phyloP scores from a whole-genome alignment of 768 basidiomycete species.

The Leccinum boreale region DNA sequence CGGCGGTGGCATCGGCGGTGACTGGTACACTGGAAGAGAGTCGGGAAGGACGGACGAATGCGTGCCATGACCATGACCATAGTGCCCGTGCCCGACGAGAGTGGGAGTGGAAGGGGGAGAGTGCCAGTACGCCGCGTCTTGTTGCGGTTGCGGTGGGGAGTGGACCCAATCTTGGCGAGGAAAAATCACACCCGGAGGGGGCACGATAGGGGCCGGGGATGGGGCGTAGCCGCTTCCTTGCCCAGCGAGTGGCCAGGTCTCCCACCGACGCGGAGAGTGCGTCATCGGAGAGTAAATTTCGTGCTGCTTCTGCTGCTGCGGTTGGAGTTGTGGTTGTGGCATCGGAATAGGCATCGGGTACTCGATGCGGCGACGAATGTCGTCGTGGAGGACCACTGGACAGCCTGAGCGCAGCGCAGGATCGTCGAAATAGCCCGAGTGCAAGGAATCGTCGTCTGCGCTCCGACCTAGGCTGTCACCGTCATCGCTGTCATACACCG shows the following conservation, averaged over 20 bases:
- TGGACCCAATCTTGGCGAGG: slow-evolving; percentile 18
- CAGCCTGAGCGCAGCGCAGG: slow-evolving; percentile 1
- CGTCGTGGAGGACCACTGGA: slow-evolving; percentile 6
- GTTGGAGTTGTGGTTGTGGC: slow-evolving; percentile 7
- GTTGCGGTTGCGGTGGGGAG: not conserved
- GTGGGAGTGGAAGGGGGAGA: not conserved
- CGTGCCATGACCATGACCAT: not conserved
- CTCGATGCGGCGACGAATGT: slow-evolving; percentile 4
- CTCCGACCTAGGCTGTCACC: slow-evolving; percentile 25
- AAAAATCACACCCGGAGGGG: slow-evolving; percentile 28
- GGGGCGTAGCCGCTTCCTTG: slow-evolving; percentile 8
- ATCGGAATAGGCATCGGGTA: slow-evolving; percentile 9
- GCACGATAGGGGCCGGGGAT: slow-evolving; percentile 13
- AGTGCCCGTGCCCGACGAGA: not conserved
- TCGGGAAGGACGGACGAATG: not conserved
- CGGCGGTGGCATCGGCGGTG: not conserved
- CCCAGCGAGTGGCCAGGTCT: slow-evolving; percentile 6
- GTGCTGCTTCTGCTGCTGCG: slow-evolving; percentile 1
- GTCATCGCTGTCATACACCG: slow-evolving; percentile 29
- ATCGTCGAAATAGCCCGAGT: slow-evolving; percentile 5
- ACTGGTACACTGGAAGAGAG: not conserved
- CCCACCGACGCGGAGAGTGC: slow-evolving; percentile 7
- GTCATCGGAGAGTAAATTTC: slow-evolving; percentile 7
- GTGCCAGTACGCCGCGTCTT: slow-evolving; percentile 4
- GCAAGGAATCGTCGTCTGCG: slow-evolving; percentile 12